phyloP scores from a whole-genome alignment of 305 asterid species.

The Fraxinus platypoda region DNA sequence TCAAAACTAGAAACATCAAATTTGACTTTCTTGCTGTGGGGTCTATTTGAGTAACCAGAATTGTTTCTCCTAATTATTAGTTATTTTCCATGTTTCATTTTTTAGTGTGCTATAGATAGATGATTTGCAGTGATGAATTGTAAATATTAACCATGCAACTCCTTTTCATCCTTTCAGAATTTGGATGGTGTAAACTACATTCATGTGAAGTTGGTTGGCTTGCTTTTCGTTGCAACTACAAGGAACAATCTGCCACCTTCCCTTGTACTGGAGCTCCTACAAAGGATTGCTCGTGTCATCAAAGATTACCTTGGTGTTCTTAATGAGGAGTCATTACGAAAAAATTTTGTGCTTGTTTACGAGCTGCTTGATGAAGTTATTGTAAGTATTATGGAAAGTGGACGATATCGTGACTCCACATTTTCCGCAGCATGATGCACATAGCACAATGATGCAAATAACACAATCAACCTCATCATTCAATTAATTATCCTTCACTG shows the following conservation, averaged over 20 bases:
- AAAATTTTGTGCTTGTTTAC: conserved; percentile 82
- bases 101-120: background rate
- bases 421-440: conserved; percentile 11
- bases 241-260: conserved; percentile 90
- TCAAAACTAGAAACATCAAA: background rate
- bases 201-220: conserved; percentile 93
- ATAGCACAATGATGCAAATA: background rate
- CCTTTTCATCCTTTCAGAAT: conserved; percentile 51
- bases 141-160: conserved; percentile 27
- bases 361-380: conserved; percentile 78
- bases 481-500: conserved; percentile 1
- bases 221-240: conserved; percentile 72
- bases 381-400: conserved; percentile 49
- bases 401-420: conserved; percentile 8
- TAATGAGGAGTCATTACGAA: conserved; percentile 86
- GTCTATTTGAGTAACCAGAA: background rate
- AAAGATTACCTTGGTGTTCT: conserved; percentile 98
- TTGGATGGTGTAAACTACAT: conserved; percentile 97
- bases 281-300: conserved; percentile 63
- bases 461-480: background rate
- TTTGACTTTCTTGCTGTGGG: conserved; percentile 2
- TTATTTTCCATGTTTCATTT: conserved; percentile 9
- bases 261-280: conserved; percentile 90
- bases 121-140: background rate
- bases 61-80: conserved; percentile 10